phyloP scores from a whole-genome alignment of 2,329 filamentous ascomycete genomes.

The Boeremia exigua region DNA sequence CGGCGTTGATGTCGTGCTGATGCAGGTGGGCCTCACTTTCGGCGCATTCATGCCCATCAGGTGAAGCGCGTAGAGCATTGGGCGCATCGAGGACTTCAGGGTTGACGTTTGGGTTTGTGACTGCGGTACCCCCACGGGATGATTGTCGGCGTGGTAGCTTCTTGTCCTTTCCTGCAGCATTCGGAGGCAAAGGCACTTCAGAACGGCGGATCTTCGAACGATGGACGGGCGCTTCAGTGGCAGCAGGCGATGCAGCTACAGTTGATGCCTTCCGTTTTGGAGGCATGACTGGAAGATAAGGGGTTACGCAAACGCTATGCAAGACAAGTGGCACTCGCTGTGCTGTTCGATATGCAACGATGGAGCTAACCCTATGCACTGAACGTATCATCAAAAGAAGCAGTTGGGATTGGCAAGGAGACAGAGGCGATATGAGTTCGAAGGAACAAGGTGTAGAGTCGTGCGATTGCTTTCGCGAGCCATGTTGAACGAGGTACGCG shows the following conservation, averaged over 20 bases:
- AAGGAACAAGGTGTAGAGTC: conserved; percentile 5
- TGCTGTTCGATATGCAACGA: conserved; percentile 27
- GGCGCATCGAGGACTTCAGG: conserved; percentile 52
- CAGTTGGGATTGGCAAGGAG: conserved; percentile 7
- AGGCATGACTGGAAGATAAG: conserved; percentile 27
- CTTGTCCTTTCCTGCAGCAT: conserved; percentile 17
- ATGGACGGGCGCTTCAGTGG: conserved; percentile 15
- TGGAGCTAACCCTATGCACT: conserved; percentile 24
- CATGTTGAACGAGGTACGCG: conserved; percentile 28
- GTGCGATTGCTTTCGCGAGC: conserved; percentile 13
- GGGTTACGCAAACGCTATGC: conserved; percentile 13
- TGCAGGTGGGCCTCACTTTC: conserved; percentile 17
- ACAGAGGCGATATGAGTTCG: conserved; percentile 4
- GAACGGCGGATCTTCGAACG: conserved; percentile 27
- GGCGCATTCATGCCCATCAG: conserved; percentile 45
- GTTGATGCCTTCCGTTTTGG: conserved; percentile 42
- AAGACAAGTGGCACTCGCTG: conserved; percentile 21
- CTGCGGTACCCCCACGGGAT: conserved; percentile 30
- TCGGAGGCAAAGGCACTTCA: conserved; percentile 34
- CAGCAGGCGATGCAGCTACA: conserved; percentile 24
- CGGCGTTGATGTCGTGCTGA: conserved; percentile 17
- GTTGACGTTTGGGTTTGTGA: conserved; percentile 45
- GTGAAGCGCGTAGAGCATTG: conserved; percentile 52
- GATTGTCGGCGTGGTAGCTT: conserved; percentile 36
- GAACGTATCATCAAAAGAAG: conserved; percentile 40